These are phyloP conservation scores for Acanthochlamys bracteata DNA, from an alignment of 106 monocot species.

Conservation along the genomic window DNA sequence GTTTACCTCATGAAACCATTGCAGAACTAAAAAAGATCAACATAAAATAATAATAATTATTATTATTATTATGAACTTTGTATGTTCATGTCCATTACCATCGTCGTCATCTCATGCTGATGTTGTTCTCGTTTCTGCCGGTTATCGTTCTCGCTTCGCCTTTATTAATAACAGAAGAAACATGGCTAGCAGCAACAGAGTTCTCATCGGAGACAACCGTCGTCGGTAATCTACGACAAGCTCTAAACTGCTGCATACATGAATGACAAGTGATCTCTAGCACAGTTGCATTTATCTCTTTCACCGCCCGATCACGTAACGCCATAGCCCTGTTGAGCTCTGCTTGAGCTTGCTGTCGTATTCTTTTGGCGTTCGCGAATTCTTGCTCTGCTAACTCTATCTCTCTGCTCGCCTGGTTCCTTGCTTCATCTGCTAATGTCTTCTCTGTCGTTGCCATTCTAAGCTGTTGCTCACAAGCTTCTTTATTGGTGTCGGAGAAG, in stretches of 20 bases:
- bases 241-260: conserved; percentile 23
- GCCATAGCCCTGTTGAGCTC: conserved; percentile 31
- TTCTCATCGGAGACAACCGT: neutral
- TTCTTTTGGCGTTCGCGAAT: conserved; percentile 32
- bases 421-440: conserved; percentile 22
- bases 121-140: neutral
- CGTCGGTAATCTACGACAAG: neutral
- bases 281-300: conserved; percentile 24
- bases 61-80: too few species aligned
- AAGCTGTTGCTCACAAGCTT: conserved; percentile 19
- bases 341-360: conserved; percentile 33
- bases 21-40: too few species aligned
- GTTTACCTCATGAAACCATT: too few species aligned
- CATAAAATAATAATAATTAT: too few species aligned
- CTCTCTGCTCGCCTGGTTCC: conserved; percentile 24
- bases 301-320: conserved; percentile 27
- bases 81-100: neutral
- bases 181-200: conserved; percentile 20
- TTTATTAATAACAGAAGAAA: conserved; percentile 32
- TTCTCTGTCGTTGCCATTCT: conserved; percentile 19
- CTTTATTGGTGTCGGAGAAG: conserved; percentile 4
- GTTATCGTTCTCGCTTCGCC: conserved; percentile 18
- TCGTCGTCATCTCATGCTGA: neutral
- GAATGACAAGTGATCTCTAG: conserved; percentile 36
- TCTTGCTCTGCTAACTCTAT: conserved; percentile 36